phyloP scores from a whole-genome alignment of 495 filamentous ascomycete genomes.

The Podospora conica region DNA sequence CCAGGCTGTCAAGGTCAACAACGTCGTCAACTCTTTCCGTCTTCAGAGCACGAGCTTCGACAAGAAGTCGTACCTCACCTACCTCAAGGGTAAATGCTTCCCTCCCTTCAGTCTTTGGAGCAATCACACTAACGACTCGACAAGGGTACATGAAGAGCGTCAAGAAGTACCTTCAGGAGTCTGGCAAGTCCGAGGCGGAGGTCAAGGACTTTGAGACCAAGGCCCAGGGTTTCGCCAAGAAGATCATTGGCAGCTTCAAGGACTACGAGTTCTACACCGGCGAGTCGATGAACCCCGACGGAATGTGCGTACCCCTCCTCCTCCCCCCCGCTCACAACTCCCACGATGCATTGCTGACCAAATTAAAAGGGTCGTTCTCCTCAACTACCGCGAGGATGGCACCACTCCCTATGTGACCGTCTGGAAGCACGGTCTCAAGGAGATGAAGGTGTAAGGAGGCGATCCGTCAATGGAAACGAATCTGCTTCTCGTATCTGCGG shows the following conservation, averaged over 20 bases:
- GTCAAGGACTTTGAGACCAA: constrained; percentile 72
- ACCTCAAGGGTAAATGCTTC: constrained; percentile 68
- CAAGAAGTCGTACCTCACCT: constrained; percentile 72
- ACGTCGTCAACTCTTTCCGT: constrained; percentile 89
- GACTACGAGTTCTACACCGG: constrained; percentile 93
- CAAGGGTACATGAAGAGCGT: constrained; percentile 89
- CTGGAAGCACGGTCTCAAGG: constrained; percentile 92
- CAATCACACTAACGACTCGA: background rate
- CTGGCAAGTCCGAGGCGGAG: constrained; percentile 52
- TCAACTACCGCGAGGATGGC: constrained; percentile 97
- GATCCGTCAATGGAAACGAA: background rate
- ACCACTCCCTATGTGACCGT: constrained; percentile 79
- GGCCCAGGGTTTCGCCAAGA: constrained; percentile 62
- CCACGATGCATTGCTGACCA: constrained; percentile 18
- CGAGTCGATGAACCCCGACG: constrained; percentile 82
- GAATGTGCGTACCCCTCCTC: constrained; percentile 54
- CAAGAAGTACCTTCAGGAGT: constrained; percentile 59
- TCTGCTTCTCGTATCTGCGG: background rate
- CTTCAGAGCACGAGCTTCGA: constrained; percentile 70
- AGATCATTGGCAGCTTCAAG: constrained; percentile 83
- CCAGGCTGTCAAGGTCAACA: constrained; percentile 70
- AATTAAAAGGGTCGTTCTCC: constrained; percentile 68
- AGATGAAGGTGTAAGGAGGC: constrained; percentile 77
- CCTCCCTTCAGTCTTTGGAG: background rate
- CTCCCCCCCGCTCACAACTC: no score